Percentiles rank a stretch among this genome's conserved stretches.
Conservation (phyloP, 768 basidiomycete genomes). For the Scleroderma citrinum region DNA sequence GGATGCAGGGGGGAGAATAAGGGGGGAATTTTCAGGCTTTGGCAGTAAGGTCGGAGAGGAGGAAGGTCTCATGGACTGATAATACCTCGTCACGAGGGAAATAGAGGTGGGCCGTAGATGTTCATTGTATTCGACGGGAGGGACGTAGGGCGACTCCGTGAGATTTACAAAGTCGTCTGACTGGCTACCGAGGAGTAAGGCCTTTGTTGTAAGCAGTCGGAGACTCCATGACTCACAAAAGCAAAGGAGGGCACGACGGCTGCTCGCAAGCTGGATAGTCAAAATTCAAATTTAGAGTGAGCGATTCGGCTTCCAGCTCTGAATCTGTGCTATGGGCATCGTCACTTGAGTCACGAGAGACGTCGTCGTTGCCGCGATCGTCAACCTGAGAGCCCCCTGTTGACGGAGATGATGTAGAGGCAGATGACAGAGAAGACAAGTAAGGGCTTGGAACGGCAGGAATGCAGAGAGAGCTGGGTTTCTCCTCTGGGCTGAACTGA, state of each 20-base stretch:
- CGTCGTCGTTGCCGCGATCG: slow-evolving; percentile 6
- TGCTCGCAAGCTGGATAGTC: slow-evolving; percentile 6
- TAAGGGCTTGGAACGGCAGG: slow-evolving; percentile 13
- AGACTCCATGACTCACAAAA: slow-evolving; percentile 17
- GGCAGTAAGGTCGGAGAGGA: not conserved
- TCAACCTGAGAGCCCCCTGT: slow-evolving; percentile 7
- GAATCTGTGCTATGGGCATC: slow-evolving; percentile 24
- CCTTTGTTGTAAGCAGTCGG: slow-evolving; percentile 1
- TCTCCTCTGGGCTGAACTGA: slow-evolving; percentile 30
- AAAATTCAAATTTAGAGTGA: slow-evolving; percentile 13
- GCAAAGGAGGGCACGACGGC: slow-evolving; percentile 11
- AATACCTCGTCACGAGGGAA: not conserved
- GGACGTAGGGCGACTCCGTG: slow-evolving; percentile 8
- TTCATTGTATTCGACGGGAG: slow-evolving; percentile 5
- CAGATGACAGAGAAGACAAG: slow-evolving; percentile 25
- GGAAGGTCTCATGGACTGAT: not conserved
- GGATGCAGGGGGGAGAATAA: not conserved
- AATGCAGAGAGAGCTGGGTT: slow-evolving; percentile 21
- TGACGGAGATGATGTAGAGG: slow-evolving; percentile 20
- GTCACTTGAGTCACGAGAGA: slow-evolving; percentile 17
- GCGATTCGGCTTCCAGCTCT: slow-evolving; percentile 23
- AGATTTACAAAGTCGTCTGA: slow-evolving; percentile 1
- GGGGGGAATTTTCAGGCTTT: not conserved
- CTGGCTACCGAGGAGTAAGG: slow-evolving; percentile 18
- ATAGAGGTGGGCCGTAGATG: slow-evolving; percentile 3